phyloP scores from a whole-genome alignment of 2,329 filamentous ascomycete genomes.

The Venturiaceae sp. region DNA sequence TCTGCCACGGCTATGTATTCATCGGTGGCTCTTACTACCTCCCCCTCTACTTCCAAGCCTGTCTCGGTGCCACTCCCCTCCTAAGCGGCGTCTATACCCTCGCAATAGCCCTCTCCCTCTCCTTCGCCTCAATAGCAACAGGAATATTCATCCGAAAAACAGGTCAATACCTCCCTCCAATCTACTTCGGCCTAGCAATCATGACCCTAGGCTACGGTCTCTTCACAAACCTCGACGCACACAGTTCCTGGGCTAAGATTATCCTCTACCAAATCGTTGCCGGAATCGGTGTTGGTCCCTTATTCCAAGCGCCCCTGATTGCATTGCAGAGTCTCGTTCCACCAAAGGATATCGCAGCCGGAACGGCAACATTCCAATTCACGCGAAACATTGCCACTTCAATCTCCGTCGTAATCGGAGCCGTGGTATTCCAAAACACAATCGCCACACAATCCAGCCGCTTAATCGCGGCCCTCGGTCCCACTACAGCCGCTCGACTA shows the following conservation, averaged over 20 bases:
- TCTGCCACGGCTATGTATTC: slow-evolving; percentile 68
- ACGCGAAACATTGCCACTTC: slow-evolving; percentile 54
- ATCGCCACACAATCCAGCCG: slow-evolving; percentile 44
- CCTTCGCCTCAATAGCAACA: slow-evolving; percentile 48
- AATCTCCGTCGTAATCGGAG: slow-evolving; percentile 57
- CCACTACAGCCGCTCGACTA: slow-evolving; percentile 36
- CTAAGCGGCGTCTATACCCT: slow-evolving; percentile 66
- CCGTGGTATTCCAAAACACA: slow-evolving; percentile 62
- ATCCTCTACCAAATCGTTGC: slow-evolving; percentile 50
- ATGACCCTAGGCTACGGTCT: slow-evolving; percentile 28
- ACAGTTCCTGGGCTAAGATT: slow-evolving; percentile 25
- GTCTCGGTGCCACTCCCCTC: slow-evolving; percentile 58
- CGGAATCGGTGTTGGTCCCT: slow-evolving; percentile 53
- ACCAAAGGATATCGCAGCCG: slow-evolving; percentile 49
- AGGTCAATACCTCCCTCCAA: slow-evolving; percentile 23
- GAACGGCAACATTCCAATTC: slow-evolving; percentile 52
- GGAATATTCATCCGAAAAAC: slow-evolving; percentile 31
- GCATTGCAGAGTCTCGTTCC: slow-evolving; percentile 51
- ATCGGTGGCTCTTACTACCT: slow-evolving; percentile 72
- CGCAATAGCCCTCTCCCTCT: slow-evolving; percentile 59
- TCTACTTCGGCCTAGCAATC: slow-evolving; percentile 22
- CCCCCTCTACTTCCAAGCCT: slow-evolving; percentile 75
- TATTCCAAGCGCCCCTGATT: slow-evolving; percentile 55
- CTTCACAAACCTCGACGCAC: slow-evolving; percentile 25
- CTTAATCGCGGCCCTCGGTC: slow-evolving; percentile 38